Evolutionary conservation across 1,284 basidiomycete species (phyloP).

Genomic region (Fomitopsis schrenkii): DNA sequence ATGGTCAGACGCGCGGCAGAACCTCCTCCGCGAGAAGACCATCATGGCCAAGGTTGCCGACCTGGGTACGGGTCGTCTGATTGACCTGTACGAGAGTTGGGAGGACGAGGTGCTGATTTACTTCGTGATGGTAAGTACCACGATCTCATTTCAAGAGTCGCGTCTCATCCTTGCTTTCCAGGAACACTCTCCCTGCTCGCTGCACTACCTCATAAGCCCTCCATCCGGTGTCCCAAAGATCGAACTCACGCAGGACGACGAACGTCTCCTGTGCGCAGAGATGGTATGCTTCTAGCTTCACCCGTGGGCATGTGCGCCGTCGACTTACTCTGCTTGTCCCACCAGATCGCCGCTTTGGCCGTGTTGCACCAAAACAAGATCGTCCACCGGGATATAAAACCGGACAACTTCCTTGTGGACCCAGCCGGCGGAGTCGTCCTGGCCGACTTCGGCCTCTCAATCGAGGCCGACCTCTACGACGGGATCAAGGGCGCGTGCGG

Average conservation of each 20-base stretch:
- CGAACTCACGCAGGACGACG: not conserved
- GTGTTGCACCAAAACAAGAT: slow-evolving; percentile 12
- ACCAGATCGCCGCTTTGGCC: slow-evolving; percentile 17
- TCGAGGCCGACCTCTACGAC: slow-evolving; percentile 36
- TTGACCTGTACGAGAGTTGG: not conserved
- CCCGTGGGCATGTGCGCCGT: no score
- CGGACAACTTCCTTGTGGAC: slow-evolving; percentile 21
- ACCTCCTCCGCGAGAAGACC: not conserved
- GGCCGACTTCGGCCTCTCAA: slow-evolving; percentile 17
- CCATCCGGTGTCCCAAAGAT: no score
- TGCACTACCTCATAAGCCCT: no score
- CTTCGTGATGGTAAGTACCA: not conserved
- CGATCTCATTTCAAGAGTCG: not conserved
- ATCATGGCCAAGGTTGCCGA: not conserved
- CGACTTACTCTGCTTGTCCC: not conserved
- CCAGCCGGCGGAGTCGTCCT: slow-evolving; percentile 15
- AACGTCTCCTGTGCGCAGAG: slow-evolving; percentile 12
- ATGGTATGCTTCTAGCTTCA: slow-evolving; percentile 6
- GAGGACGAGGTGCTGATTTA: not conserved
- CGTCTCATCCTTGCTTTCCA: not conserved
- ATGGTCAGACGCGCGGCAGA: not conserved
- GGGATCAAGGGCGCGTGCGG: slow-evolving; percentile 5
- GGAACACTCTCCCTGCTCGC: no score
- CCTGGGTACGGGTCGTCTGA: not conserved
- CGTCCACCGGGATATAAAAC: slow-evolving; percentile 25